Conservation (phyloP, 371 early-diverging fungal species). For the Mortierella sp. region DNA sequence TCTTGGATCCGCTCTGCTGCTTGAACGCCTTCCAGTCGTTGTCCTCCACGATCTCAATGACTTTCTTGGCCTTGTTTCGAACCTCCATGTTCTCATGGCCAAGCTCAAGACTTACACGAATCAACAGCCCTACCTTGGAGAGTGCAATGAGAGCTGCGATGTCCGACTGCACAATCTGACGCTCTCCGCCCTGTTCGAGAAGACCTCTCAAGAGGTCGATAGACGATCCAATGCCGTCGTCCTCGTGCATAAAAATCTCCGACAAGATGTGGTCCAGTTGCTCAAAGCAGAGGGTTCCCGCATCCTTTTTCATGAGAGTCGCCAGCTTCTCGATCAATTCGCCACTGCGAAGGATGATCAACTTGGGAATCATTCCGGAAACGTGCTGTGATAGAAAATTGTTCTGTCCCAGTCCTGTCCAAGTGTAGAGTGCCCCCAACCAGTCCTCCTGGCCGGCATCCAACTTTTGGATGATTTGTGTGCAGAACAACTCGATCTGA, state of each 20-base stretch:
- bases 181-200: conserved; percentile 18
- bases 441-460: conserved; percentile 27
- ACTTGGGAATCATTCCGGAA: conserved; percentile 26
- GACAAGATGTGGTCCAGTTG: conserved; percentile 41
- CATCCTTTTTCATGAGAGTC: conserved; percentile 8
- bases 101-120: conserved; percentile 29
- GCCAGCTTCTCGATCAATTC: conserved; percentile 37
- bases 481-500: conserved; percentile 29
- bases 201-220: conserved; percentile 31
- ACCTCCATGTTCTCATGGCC: conserved; percentile 28
- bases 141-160: conserved; percentile 27
- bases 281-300: conserved; percentile 30
- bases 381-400: conserved; percentile 26
- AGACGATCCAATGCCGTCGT: conserved; percentile 17
- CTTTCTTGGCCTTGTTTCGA: conserved; percentile 24
- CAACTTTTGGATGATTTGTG: conserved; percentile 27
- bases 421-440: conserved; percentile 26
- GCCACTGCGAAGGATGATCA: conserved; percentile 18
- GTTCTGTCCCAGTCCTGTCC: conserved; percentile 24
- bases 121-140: conserved; percentile 29
- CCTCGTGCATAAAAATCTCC: conserved; percentile 27
- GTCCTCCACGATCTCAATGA: conserved; percentile 27
- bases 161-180: background rate
- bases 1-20: conserved; percentile 9
- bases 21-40: conserved; percentile 16